Conservation (phyloP, 75 land plant genomes). For the Cryptomeria japonica region DNA sequence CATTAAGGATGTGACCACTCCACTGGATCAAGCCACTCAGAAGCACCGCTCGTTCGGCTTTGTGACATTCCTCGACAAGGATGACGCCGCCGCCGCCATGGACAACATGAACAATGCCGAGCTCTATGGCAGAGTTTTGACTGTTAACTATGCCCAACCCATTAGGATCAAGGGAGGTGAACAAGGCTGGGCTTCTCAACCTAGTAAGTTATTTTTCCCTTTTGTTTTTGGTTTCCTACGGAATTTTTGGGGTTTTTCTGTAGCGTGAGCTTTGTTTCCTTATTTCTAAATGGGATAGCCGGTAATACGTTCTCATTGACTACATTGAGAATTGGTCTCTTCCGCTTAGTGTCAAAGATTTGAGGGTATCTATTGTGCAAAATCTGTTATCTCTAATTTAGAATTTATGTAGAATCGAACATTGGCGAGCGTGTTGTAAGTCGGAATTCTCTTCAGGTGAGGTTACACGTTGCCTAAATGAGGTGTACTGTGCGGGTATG, state of each 20-base stretch:
- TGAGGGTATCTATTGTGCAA: not conserved
- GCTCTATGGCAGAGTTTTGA: slow-evolving; percentile 94
- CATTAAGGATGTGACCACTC: slow-evolving; percentile 94
- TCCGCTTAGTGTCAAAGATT: not conserved
- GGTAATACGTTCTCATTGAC: not conserved
- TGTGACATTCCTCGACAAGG: slow-evolving; percentile 94
- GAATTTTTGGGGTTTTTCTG: not conserved
- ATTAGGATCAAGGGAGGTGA: slow-evolving; percentile 98
- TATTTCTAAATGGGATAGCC: not conserved
- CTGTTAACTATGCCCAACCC: slow-evolving; percentile 95
- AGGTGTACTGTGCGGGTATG: not conserved
- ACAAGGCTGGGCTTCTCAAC: slow-evolving; percentile 99
- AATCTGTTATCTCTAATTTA: not conserved
- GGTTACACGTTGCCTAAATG: not conserved
- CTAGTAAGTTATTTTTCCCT: slow-evolving; percentile 49
- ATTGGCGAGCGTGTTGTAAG: not conserved
- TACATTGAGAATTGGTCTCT: not conserved
- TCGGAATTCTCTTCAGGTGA: not conserved
- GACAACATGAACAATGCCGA: slow-evolving; percentile 98
- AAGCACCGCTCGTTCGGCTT: slow-evolving; percentile 97
- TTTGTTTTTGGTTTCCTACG: not conserved
- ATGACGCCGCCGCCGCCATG: slow-evolving; percentile 97
- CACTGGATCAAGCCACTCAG: slow-evolving; percentile 94
- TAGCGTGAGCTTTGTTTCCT: not conserved
- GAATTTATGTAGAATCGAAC: not conserved